These are phyloP conservation scores for Pseudogymnoascus sp. DNA, from an alignment of 2,329 filamentous ascomycete species.

Conservation along the genomic window DNA sequence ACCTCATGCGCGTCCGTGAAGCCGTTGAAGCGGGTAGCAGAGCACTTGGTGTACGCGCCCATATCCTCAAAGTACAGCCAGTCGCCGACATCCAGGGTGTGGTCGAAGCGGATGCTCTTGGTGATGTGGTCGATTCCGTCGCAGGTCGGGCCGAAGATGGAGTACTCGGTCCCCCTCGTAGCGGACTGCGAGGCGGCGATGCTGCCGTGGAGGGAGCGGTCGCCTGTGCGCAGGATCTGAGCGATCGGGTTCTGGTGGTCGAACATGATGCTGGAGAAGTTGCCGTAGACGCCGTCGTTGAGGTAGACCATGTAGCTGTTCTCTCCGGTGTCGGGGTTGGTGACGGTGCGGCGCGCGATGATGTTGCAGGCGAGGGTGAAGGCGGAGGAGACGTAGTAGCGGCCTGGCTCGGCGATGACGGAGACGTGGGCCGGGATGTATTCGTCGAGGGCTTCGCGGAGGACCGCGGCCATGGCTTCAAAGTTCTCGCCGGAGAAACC, in stretches of 20 bases:
- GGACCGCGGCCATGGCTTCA: constrained; percentile 76
- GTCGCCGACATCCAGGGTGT: constrained; percentile 81
- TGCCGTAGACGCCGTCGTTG: constrained; percentile 96
- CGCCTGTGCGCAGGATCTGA: constrained; percentile 63
- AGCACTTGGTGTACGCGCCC: constrained; percentile 98
- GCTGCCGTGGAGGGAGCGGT: constrained; percentile 52
- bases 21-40: constrained; percentile 94
- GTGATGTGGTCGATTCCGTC: constrained; percentile 95
- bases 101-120: constrained; percentile 67
- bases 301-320: constrained; percentile 93
- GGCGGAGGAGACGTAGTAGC: constrained; percentile 88
- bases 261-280: constrained; percentile 99
- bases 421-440: constrained; percentile 75
- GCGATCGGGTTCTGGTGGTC: constrained; percentile 90
- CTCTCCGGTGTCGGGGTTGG: constrained; percentile 56
- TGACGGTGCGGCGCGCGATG: constrained; percentile 86
- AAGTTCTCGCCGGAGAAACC: constrained; percentile 90
- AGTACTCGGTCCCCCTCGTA: constrained; percentile 65
- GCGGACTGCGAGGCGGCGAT: constrained; percentile 40
- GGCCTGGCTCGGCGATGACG: constrained; percentile 91
- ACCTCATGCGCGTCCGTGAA: constrained; percentile 89
- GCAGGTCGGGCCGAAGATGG: constrained; percentile 95
- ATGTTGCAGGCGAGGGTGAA: constrained; percentile 95
- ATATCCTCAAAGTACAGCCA: constrained; percentile 99
- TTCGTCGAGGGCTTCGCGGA: constrained; percentile 72